Conservation (phyloP, 2,329 filamentous ascomycete species). For the Biscogniauxia mediterranea region DNA sequence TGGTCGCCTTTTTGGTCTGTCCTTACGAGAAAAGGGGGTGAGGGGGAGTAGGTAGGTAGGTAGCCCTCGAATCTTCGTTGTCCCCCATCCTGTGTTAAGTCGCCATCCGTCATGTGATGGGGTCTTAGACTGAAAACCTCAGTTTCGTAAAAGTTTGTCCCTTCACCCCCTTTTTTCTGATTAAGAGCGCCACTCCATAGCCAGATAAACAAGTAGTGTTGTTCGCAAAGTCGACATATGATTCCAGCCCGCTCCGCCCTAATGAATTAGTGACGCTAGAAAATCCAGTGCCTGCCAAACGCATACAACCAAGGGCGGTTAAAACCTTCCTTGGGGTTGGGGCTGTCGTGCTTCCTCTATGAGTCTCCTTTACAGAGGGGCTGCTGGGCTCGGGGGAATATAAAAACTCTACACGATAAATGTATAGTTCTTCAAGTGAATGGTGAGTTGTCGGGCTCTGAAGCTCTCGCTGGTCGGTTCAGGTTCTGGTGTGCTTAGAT, state of each 20-base stretch:
- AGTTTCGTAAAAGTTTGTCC: no score
- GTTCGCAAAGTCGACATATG: background rate
- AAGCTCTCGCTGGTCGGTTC: background rate
- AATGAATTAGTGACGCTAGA: background rate
- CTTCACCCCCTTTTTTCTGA: no score
- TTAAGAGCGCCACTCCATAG: no score
- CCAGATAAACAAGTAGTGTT: background rate
- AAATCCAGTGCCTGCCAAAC: background rate
- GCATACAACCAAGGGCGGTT: background rate
- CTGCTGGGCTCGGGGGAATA: background rate
- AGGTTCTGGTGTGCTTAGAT: background rate
- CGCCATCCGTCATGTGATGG: no score
- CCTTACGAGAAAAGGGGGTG: background rate
- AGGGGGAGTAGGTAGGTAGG: background rate
- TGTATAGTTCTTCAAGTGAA: background rate
- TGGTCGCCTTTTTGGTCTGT: background rate
- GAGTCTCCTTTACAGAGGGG: background rate
- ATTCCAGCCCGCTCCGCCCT: background rate
- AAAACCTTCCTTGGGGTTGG: background rate
- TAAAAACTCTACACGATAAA: background rate
- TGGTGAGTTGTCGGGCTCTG: background rate
- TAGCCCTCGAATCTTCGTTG: background rate
- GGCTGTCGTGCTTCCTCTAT: background rate
- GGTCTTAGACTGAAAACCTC: no score
- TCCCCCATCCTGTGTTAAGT: no score